Evolutionary conservation across 345 rosid species (phyloP), one percentile per base, ranked within the genome.

Genomic region (Tarenaya hassleriana): DNA sequence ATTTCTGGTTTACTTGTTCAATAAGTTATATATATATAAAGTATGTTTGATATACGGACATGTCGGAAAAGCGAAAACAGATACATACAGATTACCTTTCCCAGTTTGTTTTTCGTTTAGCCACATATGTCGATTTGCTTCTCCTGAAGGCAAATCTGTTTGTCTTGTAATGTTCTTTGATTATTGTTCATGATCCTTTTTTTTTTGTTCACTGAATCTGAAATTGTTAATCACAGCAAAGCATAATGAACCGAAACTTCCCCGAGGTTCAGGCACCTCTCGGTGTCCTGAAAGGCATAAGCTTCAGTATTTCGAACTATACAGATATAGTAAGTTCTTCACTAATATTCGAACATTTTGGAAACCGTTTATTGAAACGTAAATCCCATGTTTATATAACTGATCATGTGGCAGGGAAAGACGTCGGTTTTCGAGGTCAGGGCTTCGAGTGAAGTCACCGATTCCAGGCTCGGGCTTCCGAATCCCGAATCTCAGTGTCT

Each of bases 401-500:
- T 35, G 7, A n/a, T 35, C 3, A 9, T 56, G 41, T 59, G 52
- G 58, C 75, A 92, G 98, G 88, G 72, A 50, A 81, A 75, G 27
- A 50, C 75, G 70, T 43, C 88, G 48, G 71, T 51, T 8, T 20
- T 76, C 41, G 60, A 37, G 7, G 72, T 92, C 34, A 68, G 66
- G 37, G 51, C 86, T 34, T 56, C 69, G 0, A 58, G 63, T 61
- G 80, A 82, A 63, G 95, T 87, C 38, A 73, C 72, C 39, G 92
- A 91, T 81, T 53, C 86, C 24, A 71, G 62, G 54, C 52, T 91
- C 62, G 98, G 98, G 8, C 73, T 91, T 15, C 98, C 98, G 4
- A 91, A 87, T 66, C 79, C 73, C 1, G 58, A 82, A 16, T 48
- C 48, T 47, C 47, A 62, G 46, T 91, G 98, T 75, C 58, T 69